Percentiles rank a stretch among this genome's conserved stretches.
phyloP scores from a whole-genome alignment of 2,329 filamentous ascomycete genomes.

The Diaporthe capsici region DNA sequence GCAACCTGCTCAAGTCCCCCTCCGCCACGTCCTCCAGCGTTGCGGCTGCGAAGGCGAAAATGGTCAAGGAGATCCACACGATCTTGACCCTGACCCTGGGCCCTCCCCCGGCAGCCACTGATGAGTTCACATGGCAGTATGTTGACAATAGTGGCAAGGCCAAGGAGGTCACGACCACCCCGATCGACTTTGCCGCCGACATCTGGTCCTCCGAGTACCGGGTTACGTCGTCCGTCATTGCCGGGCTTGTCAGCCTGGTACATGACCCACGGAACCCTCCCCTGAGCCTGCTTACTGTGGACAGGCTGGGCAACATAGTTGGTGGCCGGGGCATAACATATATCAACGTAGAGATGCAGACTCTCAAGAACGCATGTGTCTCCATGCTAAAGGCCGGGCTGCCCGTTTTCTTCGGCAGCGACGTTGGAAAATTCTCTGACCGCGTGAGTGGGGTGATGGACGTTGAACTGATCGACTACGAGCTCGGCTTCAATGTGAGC shows the following conservation, averaged over 20 bases:
- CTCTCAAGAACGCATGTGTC: slow-evolving; percentile 81
- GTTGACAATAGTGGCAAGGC: slow-evolving; percentile 77
- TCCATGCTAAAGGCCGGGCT: slow-evolving; percentile 83
- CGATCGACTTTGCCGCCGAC: slow-evolving; percentile 79
- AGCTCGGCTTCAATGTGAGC: slow-evolving; percentile 84
- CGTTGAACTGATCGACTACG: slow-evolving; percentile 80
- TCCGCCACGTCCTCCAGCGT: slow-evolving; percentile 52
- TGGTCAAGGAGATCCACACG: slow-evolving; percentile 84
- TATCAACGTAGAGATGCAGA: slow-evolving; percentile 82
- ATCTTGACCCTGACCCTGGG: slow-evolving; percentile 88
- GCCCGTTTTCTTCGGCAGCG: slow-evolving; percentile 90
- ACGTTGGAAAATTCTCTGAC: slow-evolving; percentile 88
- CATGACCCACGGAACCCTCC: slow-evolving; percentile 87
- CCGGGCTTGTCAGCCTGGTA: slow-evolving; percentile 83
- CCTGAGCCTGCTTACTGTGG: slow-evolving; percentile 80
- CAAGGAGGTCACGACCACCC: slow-evolving; percentile 74
- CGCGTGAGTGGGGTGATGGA: slow-evolving; percentile 82
- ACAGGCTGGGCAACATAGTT: slow-evolving; percentile 84
- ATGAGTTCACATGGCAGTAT: slow-evolving; percentile 86
- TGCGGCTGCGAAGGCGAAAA: slow-evolving; percentile 74
- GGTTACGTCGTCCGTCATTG: slow-evolving; percentile 72
- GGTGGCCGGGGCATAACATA: slow-evolving; percentile 83
- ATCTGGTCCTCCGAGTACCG: slow-evolving; percentile 73
- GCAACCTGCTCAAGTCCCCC: slow-evolving; percentile 64
- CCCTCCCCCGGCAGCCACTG: slow-evolving; percentile 78